phyloP scores from a whole-genome alignment of 306 rosid species.

The Castanospermum australe region DNA sequence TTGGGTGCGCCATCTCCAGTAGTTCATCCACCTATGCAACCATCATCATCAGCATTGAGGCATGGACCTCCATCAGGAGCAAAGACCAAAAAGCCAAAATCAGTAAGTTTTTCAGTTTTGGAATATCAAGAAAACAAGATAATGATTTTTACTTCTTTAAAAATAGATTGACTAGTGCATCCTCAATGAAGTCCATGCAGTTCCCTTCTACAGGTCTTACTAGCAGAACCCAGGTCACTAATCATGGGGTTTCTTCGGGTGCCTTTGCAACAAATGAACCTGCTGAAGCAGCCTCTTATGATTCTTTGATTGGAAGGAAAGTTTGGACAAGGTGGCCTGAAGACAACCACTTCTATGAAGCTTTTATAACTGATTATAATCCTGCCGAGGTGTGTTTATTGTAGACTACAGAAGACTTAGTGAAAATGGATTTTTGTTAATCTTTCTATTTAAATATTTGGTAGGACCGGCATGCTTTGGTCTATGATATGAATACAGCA shows the following conservation, averaged over 20 bases:
- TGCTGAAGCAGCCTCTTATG: slow-evolving; percentile 44
- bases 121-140: slow-evolving; percentile 1
- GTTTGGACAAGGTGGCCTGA: slow-evolving; percentile 95
- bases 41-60: slow-evolving; percentile 58
- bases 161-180: slow-evolving; percentile 31
- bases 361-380: slow-evolving; percentile 72
- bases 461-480: slow-evolving; percentile 80
- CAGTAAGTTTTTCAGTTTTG: slow-evolving; percentile 41
- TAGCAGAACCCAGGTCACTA: slow-evolving; percentile 45
- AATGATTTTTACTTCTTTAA: background rate
- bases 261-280: slow-evolving; percentile 41
- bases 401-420: background rate
- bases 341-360: slow-evolving; percentile 88
- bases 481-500: slow-evolving; percentile 67
- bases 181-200: slow-evolving; percentile 56
- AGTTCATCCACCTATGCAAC: slow-evolving; percentile 50
- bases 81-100: slow-evolving; percentile 62
- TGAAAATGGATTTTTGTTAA: background rate
- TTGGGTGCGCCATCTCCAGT: slow-evolving; percentile 58
- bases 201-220: slow-evolving; percentile 54
- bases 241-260: slow-evolving; percentile 53
- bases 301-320: slow-evolving; percentile 66
- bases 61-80: slow-evolving; percentile 60
- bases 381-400: slow-evolving; percentile 46
- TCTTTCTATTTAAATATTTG: background rate